These are phyloP conservation scores for Lachancea dasiensis DNA, from an alignment of 805 yeast species.

Conservation along the genomic window DNA sequence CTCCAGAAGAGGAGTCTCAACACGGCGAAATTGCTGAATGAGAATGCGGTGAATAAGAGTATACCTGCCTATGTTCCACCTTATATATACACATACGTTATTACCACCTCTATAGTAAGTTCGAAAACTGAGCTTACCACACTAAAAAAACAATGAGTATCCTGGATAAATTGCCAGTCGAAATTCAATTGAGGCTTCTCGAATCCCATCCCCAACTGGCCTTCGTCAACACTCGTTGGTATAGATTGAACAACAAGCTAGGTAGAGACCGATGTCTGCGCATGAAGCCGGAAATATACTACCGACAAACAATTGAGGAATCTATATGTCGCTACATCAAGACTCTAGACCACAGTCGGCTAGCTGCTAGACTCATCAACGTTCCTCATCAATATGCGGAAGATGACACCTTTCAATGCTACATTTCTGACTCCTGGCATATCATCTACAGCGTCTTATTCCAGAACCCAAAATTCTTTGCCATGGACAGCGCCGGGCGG, in stretches of 20 bases:
- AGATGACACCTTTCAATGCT: not conserved
- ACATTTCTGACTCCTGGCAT: constrained; percentile 10
- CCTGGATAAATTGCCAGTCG: constrained; percentile 6
- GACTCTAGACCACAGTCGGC: constrained; percentile 5
- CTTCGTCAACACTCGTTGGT: constrained; percentile 6
- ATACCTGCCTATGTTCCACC: not conserved
- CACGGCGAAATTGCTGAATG: constrained; percentile 17
- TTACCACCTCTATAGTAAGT: too few relatives aligned
- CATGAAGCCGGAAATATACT: constrained; percentile 3
- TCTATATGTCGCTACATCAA: constrained; percentile 2
- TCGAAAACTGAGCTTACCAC: too few relatives aligned
- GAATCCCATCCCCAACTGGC: constrained; percentile 1
- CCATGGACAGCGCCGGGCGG: constrained; percentile 5
- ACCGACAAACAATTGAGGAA: constrained; percentile 1
- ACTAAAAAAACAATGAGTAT: too few relatives aligned
- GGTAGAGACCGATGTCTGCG: constrained; percentile 7
- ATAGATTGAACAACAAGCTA: constrained; percentile 5
- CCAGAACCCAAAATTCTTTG: constrained; percentile 7
- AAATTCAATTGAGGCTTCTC: constrained; percentile 5
- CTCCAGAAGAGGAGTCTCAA: constrained; percentile 50
- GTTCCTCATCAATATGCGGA: not conserved
- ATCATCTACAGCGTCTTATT: constrained; percentile 8
- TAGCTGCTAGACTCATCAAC: constrained; percentile 8
- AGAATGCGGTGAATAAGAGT: constrained; percentile 4
- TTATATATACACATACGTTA: constrained; percentile 11